Evolutionary conservation across 768 basidiomycete species (phyloP), one percentile per base, ranked within the genome.

Genomic region (Lentinus tigrinus): DNA sequence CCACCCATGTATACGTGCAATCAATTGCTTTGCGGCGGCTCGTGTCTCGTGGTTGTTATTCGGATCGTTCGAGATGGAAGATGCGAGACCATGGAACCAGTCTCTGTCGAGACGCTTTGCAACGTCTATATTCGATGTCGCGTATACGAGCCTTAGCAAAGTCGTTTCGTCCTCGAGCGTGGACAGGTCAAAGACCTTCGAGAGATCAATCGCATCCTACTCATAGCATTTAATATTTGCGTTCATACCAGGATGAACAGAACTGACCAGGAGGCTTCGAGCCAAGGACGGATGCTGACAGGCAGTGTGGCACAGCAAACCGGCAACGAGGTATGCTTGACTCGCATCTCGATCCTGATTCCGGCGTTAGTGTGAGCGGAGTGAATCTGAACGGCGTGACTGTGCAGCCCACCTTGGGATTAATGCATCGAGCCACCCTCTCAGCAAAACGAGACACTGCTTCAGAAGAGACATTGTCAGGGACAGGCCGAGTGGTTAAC

Each of bases 61-160:
- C 4, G 75, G 70, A 34, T 72, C 75, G 23, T 63, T 68, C 39
- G 75, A 70, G 6, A 83, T 61, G 4, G 75, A 68, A 17, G 67
- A 62, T 7, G 87, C 69, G 19, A 70, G 67, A n/a, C 68, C 69
- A 4, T 81, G 63, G 57, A 87, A 81, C 63, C 56, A 67, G 36
- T 72, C 71, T 55, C 58, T 64, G 21, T 78, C 74, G 42, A 91
- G 74, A 43, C 78, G 68, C 27, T 76, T 78, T 0, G 89, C 83
- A 54, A 91, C 78, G 55, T 87, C 84, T 0, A 81, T 74, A 66
- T 89, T 90, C 10, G 85, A 73, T 16, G 81, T 76, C 3, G 89
- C 89, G 62, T 88, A 82, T 21, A 84, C 71, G n/a, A 91, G 75
- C 46, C 77, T 78, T 13, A 77, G 68, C 26, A 88, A 66, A 0